phyloP scores from a whole-genome alignment of 108 stramenopile genomes.

The Hondaea fermentalgiana region DNA sequence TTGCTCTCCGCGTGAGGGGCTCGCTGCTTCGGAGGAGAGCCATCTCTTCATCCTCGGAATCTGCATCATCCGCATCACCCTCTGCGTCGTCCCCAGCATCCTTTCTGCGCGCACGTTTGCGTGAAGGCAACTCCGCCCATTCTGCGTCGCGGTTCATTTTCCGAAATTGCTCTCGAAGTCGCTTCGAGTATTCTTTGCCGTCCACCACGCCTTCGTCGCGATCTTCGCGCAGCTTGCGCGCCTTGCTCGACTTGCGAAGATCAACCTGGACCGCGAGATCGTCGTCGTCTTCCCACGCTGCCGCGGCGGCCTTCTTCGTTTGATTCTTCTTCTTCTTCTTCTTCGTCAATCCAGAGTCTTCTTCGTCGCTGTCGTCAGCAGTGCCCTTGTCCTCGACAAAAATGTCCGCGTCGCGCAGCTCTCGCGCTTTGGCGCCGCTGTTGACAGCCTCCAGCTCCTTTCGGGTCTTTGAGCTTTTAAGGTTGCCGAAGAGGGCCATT shows the following conservation, averaged over 20 bases:
- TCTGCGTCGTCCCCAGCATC: neutral
- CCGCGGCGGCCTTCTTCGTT: neutral
- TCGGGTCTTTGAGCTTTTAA: neutral
- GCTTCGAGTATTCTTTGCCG: neutral
- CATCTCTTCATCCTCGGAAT: neutral
- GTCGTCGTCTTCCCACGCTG: neutral
- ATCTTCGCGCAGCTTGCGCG: neutral
- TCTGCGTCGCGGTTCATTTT: neutral
- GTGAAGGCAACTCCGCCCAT: neutral
- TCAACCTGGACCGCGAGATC: neutral
- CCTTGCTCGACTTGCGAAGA: neutral
- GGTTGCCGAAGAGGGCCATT: neutral
- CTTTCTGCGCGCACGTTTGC: neutral
- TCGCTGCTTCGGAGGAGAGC: neutral
- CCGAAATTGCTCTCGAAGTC: neutral
- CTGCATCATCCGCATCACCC: neutral
- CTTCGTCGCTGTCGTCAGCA: neutral
- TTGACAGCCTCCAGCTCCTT: neutral
- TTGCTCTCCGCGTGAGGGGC: neutral
- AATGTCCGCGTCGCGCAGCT: neutral
- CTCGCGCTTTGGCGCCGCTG: constrained; percentile 23
- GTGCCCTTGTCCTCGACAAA: neutral
- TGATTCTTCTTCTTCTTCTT: neutral
- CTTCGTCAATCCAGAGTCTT: too few species aligned
- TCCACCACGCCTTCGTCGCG: neutral